Evolutionary conservation across 805 yeast genomes (phyloP).

Genomic region (Hyphopichia homilentoma): DNA sequence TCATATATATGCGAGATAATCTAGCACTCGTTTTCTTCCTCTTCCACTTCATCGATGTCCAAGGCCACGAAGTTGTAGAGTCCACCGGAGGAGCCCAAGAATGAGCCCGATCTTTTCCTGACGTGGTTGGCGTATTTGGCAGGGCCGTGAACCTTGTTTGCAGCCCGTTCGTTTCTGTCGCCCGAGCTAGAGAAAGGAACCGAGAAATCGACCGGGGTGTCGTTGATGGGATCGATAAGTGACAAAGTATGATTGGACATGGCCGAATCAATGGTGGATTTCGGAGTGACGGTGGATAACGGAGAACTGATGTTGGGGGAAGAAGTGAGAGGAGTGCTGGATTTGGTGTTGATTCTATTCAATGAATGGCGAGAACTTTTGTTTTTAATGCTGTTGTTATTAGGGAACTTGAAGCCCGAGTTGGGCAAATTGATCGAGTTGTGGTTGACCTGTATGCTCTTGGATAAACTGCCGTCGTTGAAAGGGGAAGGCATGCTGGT

Average conservation of each 20-base stretch:
- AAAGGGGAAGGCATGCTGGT: slow-evolving; percentile 3
- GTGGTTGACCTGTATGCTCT: neutral
- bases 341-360: neutral
- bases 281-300: slow-evolving; percentile 26
- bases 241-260: slow-evolving; percentile 13
- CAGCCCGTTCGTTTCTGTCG: neutral
- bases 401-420: slow-evolving; percentile 9
- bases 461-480: slow-evolving; percentile 1
- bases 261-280: slow-evolving; percentile 22
- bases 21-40: slow-evolving; percentile 17
- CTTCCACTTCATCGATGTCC: slow-evolving; percentile 23
- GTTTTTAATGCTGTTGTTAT: slow-evolving; percentile 1
- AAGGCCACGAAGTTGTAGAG: slow-evolving; percentile 14
- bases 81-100: slow-evolving; percentile 19
- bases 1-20: no score
- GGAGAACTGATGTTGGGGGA: slow-evolving; percentile 37
- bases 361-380: neutral
- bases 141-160: neutral
- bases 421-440: slow-evolving; percentile 4
- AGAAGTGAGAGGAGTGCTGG: slow-evolving; percentile 8
- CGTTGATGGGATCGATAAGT: slow-evolving; percentile 35
- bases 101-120: slow-evolving; percentile 16
- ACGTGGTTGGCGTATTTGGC: slow-evolving; percentile 10
- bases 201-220: slow-evolving; percentile 35
- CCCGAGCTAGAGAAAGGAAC: slow-evolving; percentile 14